These are phyloP conservation scores for Hyphopichia fennica DNA, from an alignment of 1,139 yeast genomes.

Conservation along the genomic window DNA sequence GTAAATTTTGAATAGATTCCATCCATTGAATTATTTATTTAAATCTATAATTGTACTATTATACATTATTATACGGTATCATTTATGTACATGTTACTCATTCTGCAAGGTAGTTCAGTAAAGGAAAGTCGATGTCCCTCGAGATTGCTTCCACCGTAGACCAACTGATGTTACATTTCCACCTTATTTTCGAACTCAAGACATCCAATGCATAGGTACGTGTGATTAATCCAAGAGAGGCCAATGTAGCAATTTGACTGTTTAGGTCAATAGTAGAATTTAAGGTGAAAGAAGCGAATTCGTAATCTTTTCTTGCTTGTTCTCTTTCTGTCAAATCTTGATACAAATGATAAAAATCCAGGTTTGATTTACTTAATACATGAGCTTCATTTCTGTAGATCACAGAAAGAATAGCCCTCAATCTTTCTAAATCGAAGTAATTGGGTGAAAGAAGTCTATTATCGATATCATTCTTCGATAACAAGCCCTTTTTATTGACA, in stretches of 20 bases:
- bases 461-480: conserved; percentile 49
- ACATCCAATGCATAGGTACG: conserved; percentile 55
- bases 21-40: background rate
- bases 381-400: conserved; percentile 46
- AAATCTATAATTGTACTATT: background rate
- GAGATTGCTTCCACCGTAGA: conserved; percentile 51
- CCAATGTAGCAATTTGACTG: conserved; percentile 60
- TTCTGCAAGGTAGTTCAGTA: conserved; percentile 48
- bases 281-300: conserved; percentile 31
- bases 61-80: background rate
- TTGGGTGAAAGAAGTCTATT: conserved; percentile 58
- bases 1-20: conserved; percentile 16
- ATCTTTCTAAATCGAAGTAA: conserved; percentile 65
- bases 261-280: conserved; percentile 50
- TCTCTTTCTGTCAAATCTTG: conserved; percentile 34
- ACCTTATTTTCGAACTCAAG: conserved; percentile 59
- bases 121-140: conserved; percentile 52
- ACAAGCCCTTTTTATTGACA: conserved; percentile 33
- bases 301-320: conserved; percentile 29
- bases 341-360: conserved; percentile 23
- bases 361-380: conserved; percentile 26
- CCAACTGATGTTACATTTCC: conserved; percentile 66
- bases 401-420: conserved; percentile 65
- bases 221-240: conserved; percentile 52
- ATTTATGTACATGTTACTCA: conserved; percentile 7